phyloP scores from a whole-genome alignment of 495 filamentous ascomycete species.

The Penicillium pulvis region DNA sequence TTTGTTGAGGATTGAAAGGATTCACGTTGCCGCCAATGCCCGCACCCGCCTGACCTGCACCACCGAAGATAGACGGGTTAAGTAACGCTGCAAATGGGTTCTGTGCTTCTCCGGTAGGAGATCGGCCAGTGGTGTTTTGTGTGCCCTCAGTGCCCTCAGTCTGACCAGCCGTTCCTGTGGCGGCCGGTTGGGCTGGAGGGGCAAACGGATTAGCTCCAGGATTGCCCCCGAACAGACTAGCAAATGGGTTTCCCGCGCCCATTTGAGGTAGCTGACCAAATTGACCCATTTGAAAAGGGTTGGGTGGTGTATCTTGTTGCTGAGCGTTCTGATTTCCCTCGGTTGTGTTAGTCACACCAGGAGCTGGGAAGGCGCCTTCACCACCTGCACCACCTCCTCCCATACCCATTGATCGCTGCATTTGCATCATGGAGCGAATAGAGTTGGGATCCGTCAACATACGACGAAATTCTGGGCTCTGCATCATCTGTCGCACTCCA shows the following conservation, averaged over 20 bases:
- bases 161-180: constrained; percentile 27
- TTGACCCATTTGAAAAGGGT: constrained; percentile 37
- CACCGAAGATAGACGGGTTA: constrained; percentile 45
- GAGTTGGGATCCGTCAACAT: constrained; percentile 96
- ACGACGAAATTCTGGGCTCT: constrained; percentile 80
- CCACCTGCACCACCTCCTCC: constrained; percentile 53
- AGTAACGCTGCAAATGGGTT: constrained; percentile 59
- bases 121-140: constrained; percentile 27
- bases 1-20: constrained; percentile 50
- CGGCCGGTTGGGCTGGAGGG: constrained; percentile 21
- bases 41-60: constrained; percentile 30
- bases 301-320: constrained; percentile 37
- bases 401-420: constrained; percentile 69
- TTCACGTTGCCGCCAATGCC: constrained; percentile 38
- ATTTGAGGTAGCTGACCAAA: constrained; percentile 19
- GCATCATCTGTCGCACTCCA: constrained; percentile 77
- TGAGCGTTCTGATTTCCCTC: constrained; percentile 43
- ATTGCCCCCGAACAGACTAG: constrained; percentile 24
- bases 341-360: constrained; percentile 79
- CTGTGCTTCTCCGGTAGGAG: constrained; percentile 31
- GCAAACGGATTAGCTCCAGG: constrained; percentile 11
- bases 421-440: constrained; percentile 74
- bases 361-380: constrained; percentile 74
- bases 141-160: constrained; percentile 22
- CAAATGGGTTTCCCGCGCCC: constrained; percentile 68